Percentiles rank a stretch among this genome's conserved stretches.
These are phyloP conservation scores for Pseudozyma sp. DNA, from an alignment of 1,284 basidiomycete species.

Conservation along the genomic window DNA sequence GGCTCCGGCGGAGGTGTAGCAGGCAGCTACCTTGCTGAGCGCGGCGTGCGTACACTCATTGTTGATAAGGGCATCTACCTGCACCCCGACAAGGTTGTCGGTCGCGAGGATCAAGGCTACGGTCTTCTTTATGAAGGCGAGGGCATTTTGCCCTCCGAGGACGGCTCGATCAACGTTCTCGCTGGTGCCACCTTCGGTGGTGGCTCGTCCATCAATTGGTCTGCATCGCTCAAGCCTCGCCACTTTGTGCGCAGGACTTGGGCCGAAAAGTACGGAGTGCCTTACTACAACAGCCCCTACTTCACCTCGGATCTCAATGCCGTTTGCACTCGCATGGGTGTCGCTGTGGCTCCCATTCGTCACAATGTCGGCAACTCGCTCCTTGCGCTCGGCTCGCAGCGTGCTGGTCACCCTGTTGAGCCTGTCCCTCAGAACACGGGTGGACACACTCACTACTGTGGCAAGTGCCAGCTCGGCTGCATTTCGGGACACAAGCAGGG, in stretches of 20 bases:
- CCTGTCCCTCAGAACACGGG: slow-evolving; percentile 70
- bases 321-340: slow-evolving; percentile 70
- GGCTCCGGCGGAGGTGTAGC: slow-evolving; percentile 71
- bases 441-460: slow-evolving; percentile 70
- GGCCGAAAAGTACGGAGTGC: slow-evolving; percentile 69
- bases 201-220: slow-evolving; percentile 72
- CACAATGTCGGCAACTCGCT: slow-evolving; percentile 69
- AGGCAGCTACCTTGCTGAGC: slow-evolving; percentile 66
- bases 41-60: slow-evolving; percentile 69
- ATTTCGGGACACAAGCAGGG: slow-evolving; percentile 69
- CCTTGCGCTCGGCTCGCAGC: slow-evolving; percentile 65
- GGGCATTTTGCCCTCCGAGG: slow-evolving; percentile 69
- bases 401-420: slow-evolving; percentile 67
- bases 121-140: slow-evolving; percentile 69
- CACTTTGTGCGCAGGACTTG: slow-evolving; percentile 70
- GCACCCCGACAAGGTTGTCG: slow-evolving; percentile 66
- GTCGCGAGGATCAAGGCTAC: slow-evolving; percentile 68
- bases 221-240: slow-evolving; percentile 70
- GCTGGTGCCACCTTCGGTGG: slow-evolving; percentile 71
- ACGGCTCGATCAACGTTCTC: slow-evolving; percentile 69
- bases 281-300: slow-evolving; percentile 67
- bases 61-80: slow-evolving; percentile 71
- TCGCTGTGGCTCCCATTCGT: slow-evolving; percentile 65
- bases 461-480: slow-evolving; percentile 70
- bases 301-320: slow-evolving; percentile 69